These are phyloP conservation scores for Haberlea rhodopensis DNA, from an alignment of 257 asterid genomes.

Conservation along the genomic window DNA sequence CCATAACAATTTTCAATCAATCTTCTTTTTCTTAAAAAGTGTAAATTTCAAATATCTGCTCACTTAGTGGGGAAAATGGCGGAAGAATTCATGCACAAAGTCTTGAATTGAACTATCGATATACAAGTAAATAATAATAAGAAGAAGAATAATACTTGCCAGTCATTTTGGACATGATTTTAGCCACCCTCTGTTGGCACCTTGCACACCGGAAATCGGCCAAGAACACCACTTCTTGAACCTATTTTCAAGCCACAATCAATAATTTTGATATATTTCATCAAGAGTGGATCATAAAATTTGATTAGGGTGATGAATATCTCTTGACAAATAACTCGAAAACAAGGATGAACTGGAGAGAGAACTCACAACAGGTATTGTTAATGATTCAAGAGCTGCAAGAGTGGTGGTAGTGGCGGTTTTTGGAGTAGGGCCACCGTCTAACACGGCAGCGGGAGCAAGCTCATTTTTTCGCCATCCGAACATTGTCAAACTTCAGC, in stretches of 20 bases:
- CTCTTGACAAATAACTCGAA: not conserved
- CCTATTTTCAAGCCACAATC: conserved; percentile 27
- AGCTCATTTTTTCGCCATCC: conserved; percentile 8
- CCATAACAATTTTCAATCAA: no score
- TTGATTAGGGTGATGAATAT: no score
- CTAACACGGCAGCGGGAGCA: not conserved
- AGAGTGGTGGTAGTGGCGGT: not conserved
- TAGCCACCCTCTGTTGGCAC: conserved; percentile 48
- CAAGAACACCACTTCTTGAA: conserved; percentile 47
- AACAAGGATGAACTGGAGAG: not conserved
- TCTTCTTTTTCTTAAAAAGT: no score
- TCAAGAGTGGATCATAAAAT: not conserved
- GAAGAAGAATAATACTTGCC: conserved; percentile 29
- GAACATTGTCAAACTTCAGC: conserved; percentile 7
- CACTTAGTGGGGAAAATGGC: no score
- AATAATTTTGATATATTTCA: not conserved
- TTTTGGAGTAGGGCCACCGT: conserved; percentile 27
- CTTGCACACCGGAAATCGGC: conserved; percentile 42
- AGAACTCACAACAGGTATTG: conserved; percentile 3
- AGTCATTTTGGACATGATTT: conserved; percentile 44
- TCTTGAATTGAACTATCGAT: no score
- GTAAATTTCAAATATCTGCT: no score
- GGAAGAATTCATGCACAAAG: no score
- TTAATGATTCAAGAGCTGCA: conserved; percentile 38
- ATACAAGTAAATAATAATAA: no score